Evolutionary conservation across 305 asterid genomes (phyloP), one percentile per base, ranked within the genome.

Genomic region (Fraxinus platypoda): DNA sequence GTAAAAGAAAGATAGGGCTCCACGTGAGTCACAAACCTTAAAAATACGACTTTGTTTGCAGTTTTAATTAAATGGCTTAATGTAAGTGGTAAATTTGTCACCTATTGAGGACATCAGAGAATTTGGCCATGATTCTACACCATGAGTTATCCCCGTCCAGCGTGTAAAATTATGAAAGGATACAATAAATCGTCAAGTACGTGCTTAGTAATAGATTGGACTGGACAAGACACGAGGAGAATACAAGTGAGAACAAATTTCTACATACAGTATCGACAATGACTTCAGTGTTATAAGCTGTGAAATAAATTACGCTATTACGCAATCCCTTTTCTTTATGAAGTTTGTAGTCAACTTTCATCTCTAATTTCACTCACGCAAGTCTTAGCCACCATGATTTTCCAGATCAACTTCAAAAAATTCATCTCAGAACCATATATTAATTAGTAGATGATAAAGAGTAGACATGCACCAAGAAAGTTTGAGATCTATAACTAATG

Each of bases 1-100:
- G 28, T 38, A n/a, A 76, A 8, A n/a, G 68, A 43, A 71, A 33
- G 33, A 74, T 8, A 1, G 5, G 37, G n/a, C 31, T 30, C 64
- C 75, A 62, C 28, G 84, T 59, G 80, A 49, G 68, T 62, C 75
- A 74, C 74, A 9, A 80, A 21, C 68, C 26, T 38, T 19, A 49
- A 30, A 59, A 46, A 21, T 30, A 31, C 2, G 8, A 80, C 57
- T 30, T 2, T 52, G 8, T 70, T 3, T 0, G 57, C 57, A 23
- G 9, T 8, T 43, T 9, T 12, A 28, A 30, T 13, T 15, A 59
- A 35, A 37, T 37, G 83, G 43, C 43, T 74, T 21, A 17, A 8
- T 35, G 35, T 30, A 52, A 72, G 71, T 28, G 31, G 70, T 6
- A 9, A 54, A 30, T 30, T 82, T 23, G 54, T 57, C 30, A 78